Conservation (phyloP, 805 yeast species). For the Kodamaea leandrae region DNA sequence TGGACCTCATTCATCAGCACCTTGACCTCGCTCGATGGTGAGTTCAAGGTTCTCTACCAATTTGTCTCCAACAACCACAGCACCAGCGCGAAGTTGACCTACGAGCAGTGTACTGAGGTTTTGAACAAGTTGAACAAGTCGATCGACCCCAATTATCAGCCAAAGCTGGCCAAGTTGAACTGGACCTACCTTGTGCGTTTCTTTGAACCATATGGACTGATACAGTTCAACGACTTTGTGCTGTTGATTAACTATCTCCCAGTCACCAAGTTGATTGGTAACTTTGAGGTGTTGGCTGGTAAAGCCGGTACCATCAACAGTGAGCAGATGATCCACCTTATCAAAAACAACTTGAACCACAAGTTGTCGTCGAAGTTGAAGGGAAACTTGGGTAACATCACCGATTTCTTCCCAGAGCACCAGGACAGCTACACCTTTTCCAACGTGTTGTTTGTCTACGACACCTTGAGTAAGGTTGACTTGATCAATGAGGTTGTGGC, state of each 20-base stretch:
- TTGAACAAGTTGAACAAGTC: constrained; percentile 39
- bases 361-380: constrained; percentile 40
- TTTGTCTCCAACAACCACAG: constrained; percentile 30
- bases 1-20: constrained; percentile 70
- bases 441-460: constrained; percentile 40
- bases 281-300: constrained; percentile 36
- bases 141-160: constrained; percentile 42
- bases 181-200: constrained; percentile 42
- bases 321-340: constrained; percentile 32
- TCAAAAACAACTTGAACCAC: constrained; percentile 39
- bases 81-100: constrained; percentile 19
- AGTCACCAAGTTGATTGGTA: constrained; percentile 45
- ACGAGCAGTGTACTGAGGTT: constrained; percentile 33
- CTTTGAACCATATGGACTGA: constrained; percentile 39
- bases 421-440: constrained; percentile 34
- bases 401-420: constrained; percentile 31
- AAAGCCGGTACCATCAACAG: constrained; percentile 29
- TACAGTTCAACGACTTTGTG: constrained; percentile 39
- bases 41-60: constrained; percentile 51
- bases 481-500: constrained; percentile 46
- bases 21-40: constrained; percentile 39
- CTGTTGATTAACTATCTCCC: constrained; percentile 42
- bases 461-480: constrained; percentile 41
- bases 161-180: constrained; percentile 39
- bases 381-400: constrained; percentile 30